A percentile compares a stretch with the other conserved stretches of the same genome.
Evolutionary conservation across 176 grass and related monocot genomes (phyloP).

Genomic region (Musa beccarii): DNA sequence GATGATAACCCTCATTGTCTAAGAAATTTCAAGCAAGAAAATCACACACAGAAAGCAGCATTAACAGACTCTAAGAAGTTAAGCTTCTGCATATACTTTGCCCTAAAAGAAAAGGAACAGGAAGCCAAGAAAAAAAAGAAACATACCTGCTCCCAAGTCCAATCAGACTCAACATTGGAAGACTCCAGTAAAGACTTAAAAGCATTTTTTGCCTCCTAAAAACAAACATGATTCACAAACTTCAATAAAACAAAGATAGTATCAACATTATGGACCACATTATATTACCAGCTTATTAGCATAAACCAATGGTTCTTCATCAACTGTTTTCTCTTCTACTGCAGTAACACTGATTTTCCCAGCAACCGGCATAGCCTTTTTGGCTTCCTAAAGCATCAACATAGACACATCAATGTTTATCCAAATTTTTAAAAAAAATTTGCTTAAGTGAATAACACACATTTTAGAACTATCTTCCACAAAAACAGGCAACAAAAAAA

Average conservation of each 20-base stretch:
- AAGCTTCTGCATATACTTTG: background rate
- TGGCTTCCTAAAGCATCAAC: slow-evolving; percentile 48
- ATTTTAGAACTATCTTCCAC: too few relatives aligned
- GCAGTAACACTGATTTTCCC: slow-evolving; percentile 63
- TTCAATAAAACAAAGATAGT: background rate
- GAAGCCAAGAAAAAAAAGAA: background rate
- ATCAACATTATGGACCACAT: slow-evolving; percentile 2
- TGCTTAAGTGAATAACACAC: too few relatives aligned
- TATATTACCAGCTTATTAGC: slow-evolving; percentile 71
- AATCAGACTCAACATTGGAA: slow-evolving; percentile 80
- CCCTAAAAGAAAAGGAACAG: background rate
- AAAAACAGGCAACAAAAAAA: too few relatives aligned
- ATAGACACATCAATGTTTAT: background rate
- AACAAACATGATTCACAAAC: background rate
- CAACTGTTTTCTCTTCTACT: slow-evolving; percentile 67
- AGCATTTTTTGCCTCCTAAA: slow-evolving; percentile 85
- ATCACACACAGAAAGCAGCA: slow-evolving; percentile 11
- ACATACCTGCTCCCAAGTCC: slow-evolving; percentile 89
- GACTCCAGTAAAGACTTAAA: slow-evolving; percentile 87
- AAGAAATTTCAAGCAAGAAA: slow-evolving; percentile 21
- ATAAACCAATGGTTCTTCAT: slow-evolving; percentile 77
- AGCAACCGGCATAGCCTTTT: slow-evolving; percentile 56
- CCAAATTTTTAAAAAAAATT: background rate
- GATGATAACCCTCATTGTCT: slow-evolving; percentile 97
- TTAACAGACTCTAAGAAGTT: background rate